Evolutionary conservation across 495 filamentous ascomycete genomes (phyloP).

Genomic region (Aspergillus bertholletiae): DNA sequence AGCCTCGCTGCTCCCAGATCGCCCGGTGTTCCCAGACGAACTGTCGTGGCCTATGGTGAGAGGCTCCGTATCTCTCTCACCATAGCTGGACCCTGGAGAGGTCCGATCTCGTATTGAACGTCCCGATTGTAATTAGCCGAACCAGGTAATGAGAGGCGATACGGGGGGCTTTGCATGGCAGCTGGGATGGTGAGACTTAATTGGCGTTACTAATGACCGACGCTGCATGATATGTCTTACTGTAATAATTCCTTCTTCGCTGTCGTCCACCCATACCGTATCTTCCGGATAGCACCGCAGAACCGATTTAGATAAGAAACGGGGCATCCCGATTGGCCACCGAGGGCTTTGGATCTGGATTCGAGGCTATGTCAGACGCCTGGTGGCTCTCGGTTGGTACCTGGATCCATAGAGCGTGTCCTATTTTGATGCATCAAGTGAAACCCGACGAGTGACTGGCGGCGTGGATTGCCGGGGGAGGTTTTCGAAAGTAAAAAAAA

Average conservation of each 20-base stretch:
- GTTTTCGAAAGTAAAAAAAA: no score
- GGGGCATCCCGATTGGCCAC: neutral
- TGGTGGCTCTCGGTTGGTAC: neutral
- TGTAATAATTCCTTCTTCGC: neutral
- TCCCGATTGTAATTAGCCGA: neutral
- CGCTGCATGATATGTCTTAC: constrained; percentile 6
- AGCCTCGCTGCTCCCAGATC: no score
- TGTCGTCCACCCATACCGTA: neutral
- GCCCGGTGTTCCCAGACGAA: neutral
- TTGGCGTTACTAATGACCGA: neutral
- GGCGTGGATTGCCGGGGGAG: no score
- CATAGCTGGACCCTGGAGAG: neutral
- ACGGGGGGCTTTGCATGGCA: no score
- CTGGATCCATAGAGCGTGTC: neutral
- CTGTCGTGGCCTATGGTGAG: neutral
- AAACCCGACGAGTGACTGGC: neutral
- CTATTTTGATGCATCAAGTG: neutral
- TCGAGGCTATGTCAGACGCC: neutral
- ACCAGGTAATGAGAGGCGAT: no score
- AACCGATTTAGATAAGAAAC: constrained; percentile 2
- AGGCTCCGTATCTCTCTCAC: neutral
- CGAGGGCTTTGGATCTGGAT: neutral
- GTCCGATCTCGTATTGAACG: neutral
- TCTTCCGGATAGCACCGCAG: neutral
- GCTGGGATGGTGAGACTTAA: neutral